Base-by-base conservation (phyloP, 75 land plant genomes). In the Chamaecyparis obtusa region DNA sequence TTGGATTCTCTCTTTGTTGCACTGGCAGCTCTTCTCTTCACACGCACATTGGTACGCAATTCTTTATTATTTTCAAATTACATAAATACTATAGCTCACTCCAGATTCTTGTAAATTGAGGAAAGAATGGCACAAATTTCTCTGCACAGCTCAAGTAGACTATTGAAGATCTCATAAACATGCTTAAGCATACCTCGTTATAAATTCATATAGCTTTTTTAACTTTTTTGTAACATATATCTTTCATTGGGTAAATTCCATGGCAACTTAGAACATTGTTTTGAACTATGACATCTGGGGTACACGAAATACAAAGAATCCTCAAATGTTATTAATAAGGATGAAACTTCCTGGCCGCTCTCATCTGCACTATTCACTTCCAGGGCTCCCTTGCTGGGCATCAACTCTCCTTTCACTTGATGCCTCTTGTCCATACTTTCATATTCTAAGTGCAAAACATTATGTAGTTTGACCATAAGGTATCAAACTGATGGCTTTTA, bases 321-420 rank as follows among this genome's bases (percentile, higher is more conserved):
- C 41, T 39, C 24, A 43, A 43, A 80, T 17, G 87, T 89, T 80
- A 69, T 88, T 86, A 98, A 48, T 94, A 98, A 14, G 99, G 99
- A 27, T 90, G 87, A 85, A 98, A 98, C 92, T 96, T 98, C 77
- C 99, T 91, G 16, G 97, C 95, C 46, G 98, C 99, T 82, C 93
- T 88, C 72, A 96, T 37, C 76, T 94, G 91, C 54, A 94, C 95
- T 74, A 96, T 95, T 84, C 95, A 94, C 87, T 95, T 96, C 86
- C n/a, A n/a, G n/a, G n/a, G n/a, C n/a, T n/a, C n/a, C n/a, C n/a
- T n/a, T n/a, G n/a, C n/a, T n/a, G n/a, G n/a, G n/a, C n/a, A n/a
- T n/a, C n/a, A n/a, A n/a, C n/a, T n/a, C n/a, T n/a, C n/a, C n/a
- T n/a, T n/a, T n/a, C n/a, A n/a, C n/a, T n/a, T n/a, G n/a, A n/a